These are phyloP conservation scores for Sporothrix brasiliensis DNA, from an alignment of 2,329 filamentous ascomycete genomes.

Conservation along the genomic window DNA sequence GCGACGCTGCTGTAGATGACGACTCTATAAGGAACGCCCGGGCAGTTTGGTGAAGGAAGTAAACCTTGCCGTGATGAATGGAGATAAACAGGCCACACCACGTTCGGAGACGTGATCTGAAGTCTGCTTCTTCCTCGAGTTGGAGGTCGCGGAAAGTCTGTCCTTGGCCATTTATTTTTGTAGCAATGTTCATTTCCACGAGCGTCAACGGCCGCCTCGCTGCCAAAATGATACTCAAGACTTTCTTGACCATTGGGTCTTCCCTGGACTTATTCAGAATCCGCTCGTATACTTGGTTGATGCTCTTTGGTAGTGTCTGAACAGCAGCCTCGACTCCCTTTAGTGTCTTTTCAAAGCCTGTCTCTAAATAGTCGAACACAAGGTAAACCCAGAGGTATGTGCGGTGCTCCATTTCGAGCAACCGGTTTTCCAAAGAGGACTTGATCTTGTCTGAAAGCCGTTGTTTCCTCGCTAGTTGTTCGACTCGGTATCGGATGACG, in stretches of 20 bases:
- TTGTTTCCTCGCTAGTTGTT: slow-evolving; percentile 1
- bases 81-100: slow-evolving; percentile 42
- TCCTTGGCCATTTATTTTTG: slow-evolving; percentile 32
- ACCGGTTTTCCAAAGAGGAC: slow-evolving; percentile 35
- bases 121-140: slow-evolving; percentile 36
- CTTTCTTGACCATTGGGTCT: slow-evolving; percentile 33
- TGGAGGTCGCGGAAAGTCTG: slow-evolving; percentile 35
- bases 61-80: slow-evolving; percentile 39
- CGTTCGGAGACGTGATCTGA: slow-evolving; percentile 36
- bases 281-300: slow-evolving; percentile 37
- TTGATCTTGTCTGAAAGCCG: slow-evolving; percentile 27
- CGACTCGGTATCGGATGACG: slow-evolving; percentile 31
- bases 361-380: slow-evolving; percentile 28
- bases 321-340: slow-evolving; percentile 34
- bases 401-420: slow-evolving; percentile 39
- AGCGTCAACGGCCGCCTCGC: slow-evolving; percentile 40
- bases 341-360: slow-evolving; percentile 29
- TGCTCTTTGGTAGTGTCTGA: slow-evolving; percentile 36
- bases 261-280: slow-evolving; percentile 36
- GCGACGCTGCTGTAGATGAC: slow-evolving; percentile 15
- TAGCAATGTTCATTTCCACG: slow-evolving; percentile 41
- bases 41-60: slow-evolving; percentile 44
- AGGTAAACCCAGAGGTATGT: slow-evolving; percentile 43
- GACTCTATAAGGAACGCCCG: slow-evolving; percentile 40
- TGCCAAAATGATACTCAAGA: slow-evolving; percentile 40